Conservation (phyloP, 352 stramenopile genomes). For the Phytophthora pinifolia region DNA sequence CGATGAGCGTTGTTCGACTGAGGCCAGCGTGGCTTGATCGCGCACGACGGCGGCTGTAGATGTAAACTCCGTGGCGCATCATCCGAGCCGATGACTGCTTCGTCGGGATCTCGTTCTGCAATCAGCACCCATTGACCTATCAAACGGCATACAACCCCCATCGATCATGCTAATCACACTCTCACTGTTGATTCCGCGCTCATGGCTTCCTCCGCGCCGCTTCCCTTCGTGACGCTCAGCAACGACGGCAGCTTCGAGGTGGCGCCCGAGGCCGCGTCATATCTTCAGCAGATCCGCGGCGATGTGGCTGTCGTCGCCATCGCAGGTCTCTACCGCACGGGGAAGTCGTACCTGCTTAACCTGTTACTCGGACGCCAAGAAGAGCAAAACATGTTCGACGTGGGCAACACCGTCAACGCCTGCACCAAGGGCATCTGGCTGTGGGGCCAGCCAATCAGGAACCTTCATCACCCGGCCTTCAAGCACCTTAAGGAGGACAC, state of each 20-base stretch:
- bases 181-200: too few species aligned
- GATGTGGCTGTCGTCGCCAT: constrained; percentile 70
- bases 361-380: constrained; percentile 49
- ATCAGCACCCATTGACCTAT: too few species aligned
- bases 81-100: too few species aligned
- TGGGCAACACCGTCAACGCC: constrained; percentile 69
- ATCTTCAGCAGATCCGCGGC: constrained; percentile 59
- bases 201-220: constrained; percentile 28
- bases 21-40: too few species aligned
- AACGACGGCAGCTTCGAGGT: constrained; percentile 71
- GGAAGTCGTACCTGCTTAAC: constrained; percentile 84
- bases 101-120: too few species aligned
- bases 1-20: too few species aligned
- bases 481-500: constrained; percentile 49
- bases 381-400: constrained; percentile 68
- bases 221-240: constrained; percentile 74
- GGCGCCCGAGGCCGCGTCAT: constrained; percentile 51
- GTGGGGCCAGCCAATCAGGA: constrained; percentile 48
- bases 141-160: too few species aligned
- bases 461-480: constrained; percentile 24
- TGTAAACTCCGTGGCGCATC: too few species aligned
- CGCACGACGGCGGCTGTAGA: too few species aligned
- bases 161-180: too few species aligned
- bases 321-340: constrained; percentile 73
- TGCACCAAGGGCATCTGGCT: constrained; percentile 87